Conservation (phyloP, 2,329 filamentous ascomycete species). For the Tolypocladium capitatum region DNA sequence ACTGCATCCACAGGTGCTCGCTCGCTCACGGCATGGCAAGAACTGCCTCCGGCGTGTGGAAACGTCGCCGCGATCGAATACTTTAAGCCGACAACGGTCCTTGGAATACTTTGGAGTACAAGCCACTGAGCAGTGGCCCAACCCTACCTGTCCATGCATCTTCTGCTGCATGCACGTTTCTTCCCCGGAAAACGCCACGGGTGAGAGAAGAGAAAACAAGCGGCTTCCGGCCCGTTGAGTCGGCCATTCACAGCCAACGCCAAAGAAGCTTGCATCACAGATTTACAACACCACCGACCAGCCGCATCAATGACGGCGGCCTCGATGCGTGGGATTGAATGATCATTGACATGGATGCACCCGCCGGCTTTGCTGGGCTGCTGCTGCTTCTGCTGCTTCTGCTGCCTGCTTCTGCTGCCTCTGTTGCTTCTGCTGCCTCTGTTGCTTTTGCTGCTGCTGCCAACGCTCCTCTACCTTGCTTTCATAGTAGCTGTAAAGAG, state of each 20-base stretch:
- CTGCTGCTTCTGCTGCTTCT: no score
- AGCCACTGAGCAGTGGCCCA: neutral
- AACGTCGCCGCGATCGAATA: neutral
- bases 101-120: neutral
- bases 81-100: neutral
- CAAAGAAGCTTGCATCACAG: neutral
- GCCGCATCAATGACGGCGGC: neutral
- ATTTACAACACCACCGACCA: no score
- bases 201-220: slow-evolving; percentile 17
- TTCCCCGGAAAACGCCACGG: slow-evolving; percentile 6
- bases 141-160: neutral
- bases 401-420: neutral
- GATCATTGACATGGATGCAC: neutral
- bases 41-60: neutral
- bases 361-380: no score
- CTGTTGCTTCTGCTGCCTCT: no score
- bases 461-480: neutral
- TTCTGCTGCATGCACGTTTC: slow-evolving; percentile 10
- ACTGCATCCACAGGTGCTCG: neutral
- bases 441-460: no score
- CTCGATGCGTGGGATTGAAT: neutral
- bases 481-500: no score
- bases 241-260: neutral
- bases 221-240: neutral
- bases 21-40: neutral